Conservation (phyloP, 768 basidiomycete species). For the Suillus subluteus region DNA sequence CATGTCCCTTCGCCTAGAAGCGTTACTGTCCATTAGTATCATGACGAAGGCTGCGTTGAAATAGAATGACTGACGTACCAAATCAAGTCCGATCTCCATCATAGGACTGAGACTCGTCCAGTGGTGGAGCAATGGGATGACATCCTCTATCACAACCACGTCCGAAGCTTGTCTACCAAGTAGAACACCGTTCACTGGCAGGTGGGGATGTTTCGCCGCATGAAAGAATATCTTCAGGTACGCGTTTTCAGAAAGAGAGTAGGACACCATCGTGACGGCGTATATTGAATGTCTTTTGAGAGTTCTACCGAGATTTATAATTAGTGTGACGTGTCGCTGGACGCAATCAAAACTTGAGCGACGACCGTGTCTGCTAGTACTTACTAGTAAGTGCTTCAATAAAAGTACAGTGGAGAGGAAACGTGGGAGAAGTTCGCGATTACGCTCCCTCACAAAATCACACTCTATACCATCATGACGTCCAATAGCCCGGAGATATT, state of each 20-base stretch:
- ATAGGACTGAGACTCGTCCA: conserved; percentile 85
- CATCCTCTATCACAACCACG: conserved; percentile 58
- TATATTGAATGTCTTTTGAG: background rate
- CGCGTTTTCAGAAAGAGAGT: conserved; percentile 61
- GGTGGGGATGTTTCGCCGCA: conserved; percentile 78
- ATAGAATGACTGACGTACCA: conserved; percentile 52
- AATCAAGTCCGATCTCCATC: conserved; percentile 84
- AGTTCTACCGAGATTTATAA: background rate
- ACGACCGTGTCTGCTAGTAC: background rate
- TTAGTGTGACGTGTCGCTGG: background rate
- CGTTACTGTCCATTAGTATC: conserved; percentile 7
- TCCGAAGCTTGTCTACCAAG: conserved; percentile 52
- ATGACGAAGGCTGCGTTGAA: conserved; percentile 5
- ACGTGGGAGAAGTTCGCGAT: conserved; percentile 2
- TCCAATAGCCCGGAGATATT: conserved; percentile 39
- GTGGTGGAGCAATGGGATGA: conserved; percentile 79
- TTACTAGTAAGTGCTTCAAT: background rate
- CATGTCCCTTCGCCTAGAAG: conserved; percentile 60
- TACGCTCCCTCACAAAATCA: background rate
- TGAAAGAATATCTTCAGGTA: conserved; percentile 80
- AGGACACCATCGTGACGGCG: conserved; percentile 37
- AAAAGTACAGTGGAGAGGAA: background rate
- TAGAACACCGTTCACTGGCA: conserved; percentile 77
- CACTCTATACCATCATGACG: conserved; percentile 25
- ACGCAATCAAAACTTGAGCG: background rate